Conservation (phyloP, 495 filamentous ascomycete genomes). For the Stereocaulon alpinum region DNA sequence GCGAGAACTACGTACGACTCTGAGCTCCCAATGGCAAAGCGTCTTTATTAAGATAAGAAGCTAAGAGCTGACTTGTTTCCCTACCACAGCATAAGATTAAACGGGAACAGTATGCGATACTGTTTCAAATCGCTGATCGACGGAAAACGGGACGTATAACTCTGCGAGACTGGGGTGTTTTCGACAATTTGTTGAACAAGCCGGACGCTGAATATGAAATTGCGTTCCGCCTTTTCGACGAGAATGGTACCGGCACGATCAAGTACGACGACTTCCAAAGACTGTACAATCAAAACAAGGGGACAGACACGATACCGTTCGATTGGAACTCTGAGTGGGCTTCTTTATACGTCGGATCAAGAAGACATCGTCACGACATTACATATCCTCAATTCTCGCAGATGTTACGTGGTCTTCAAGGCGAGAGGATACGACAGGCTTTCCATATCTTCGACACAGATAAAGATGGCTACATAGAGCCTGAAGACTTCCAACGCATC, state of each 20-base stretch:
- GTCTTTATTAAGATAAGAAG: conserved; percentile 14
- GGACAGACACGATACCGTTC: conserved; percentile 72
- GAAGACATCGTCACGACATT: conserved; percentile 72
- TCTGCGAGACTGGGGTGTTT: conserved; percentile 79
- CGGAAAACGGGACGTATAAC: conserved; percentile 57
- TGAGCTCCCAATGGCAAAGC: background rate
- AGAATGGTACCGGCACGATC: conserved; percentile 67
- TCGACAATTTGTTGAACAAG: conserved; percentile 86
- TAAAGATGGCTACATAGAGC: conserved; percentile 93
- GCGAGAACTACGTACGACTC: conserved; percentile 78
- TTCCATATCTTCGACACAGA: conserved; percentile 89
- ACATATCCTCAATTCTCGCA: conserved; percentile 97
- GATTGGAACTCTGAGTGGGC: conserved; percentile 97
- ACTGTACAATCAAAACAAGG: conserved; percentile 74
- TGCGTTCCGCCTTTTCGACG: conserved; percentile 90
- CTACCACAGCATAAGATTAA: conserved; percentile 81
- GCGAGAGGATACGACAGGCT: conserved; percentile 88
- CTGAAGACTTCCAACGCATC: conserved; percentile 91
- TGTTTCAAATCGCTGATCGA: conserved; percentile 83
- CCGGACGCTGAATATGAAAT: conserved; percentile 99
- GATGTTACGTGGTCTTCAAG: conserved; percentile 92
- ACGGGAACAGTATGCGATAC: conserved; percentile 84
- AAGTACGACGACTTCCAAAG: conserved; percentile 77
- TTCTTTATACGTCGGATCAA: conserved; percentile 81
- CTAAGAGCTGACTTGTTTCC: conserved; percentile 18